Evolutionary conservation across 192 early-diverging fungal genomes (phyloP), one percentile per base, ranked within the genome.

Genomic region (Podila epicladia): DNA sequence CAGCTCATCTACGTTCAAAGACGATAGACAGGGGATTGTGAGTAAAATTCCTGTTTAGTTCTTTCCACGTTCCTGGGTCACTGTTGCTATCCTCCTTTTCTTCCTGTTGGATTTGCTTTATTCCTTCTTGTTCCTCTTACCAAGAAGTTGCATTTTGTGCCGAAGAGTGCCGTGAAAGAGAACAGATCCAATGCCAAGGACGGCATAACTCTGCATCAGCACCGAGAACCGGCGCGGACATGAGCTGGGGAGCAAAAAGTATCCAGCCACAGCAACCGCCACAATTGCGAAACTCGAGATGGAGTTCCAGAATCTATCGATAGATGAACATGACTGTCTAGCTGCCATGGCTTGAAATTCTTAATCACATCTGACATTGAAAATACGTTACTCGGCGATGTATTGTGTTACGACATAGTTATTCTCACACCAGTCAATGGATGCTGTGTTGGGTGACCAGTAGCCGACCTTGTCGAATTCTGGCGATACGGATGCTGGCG

Each of bases 141-240:
- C 90, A 24, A 85, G 82, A 78, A 89, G 86, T 53, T 93, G 93
- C 86, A 89, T 89, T 28, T 82, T 74, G 68, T 90, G 90, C 63
- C 84, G 84, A n/a, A 95, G 84, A 0, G 94, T 93, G 19, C 88
- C 92, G 83, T 94, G 94, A 86, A 94, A 94, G 60, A 92, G 74
- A 63, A 89, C 89, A 64, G 89, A 91, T 8, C 94, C 93, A 12
- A 92, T 61, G 11, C 93, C 94, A 49, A 95, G 87, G 0, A 90
- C 69, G 12, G 87, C 83, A 49, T 53, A 76, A 2, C 28, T 33
- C 91, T 82, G 8, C 88, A 82, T 6, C 38, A 85, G 85, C 0
- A 87, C 75, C 12, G 88, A 59, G 59, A 82, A 85, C 51, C 85
- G 41, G 41, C 83, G n/a, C 86, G 74, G 31, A 66, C 71, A 24